phyloP scores from a whole-genome alignment of 345 rosid species.

The Eutrema yunnanense region DNA sequence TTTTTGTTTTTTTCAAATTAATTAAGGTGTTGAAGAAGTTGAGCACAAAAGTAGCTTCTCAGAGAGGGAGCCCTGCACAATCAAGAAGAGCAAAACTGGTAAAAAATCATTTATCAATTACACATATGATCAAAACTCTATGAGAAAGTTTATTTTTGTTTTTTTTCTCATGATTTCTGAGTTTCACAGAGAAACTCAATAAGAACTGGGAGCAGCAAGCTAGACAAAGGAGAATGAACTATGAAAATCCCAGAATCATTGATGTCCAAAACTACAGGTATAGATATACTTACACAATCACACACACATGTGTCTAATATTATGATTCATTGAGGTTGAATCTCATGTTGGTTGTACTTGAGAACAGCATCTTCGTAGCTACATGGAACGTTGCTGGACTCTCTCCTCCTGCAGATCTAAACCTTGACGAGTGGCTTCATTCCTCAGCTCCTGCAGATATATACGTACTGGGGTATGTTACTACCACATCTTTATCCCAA shows the following conservation, averaged over 20 bases:
- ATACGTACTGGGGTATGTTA: constrained; percentile 82
- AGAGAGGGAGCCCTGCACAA: constrained; percentile 65
- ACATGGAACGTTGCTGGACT: constrained; percentile 99
- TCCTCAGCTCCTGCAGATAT: constrained; percentile 96
- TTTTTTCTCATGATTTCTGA: background rate
- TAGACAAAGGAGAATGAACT: constrained; percentile 77
- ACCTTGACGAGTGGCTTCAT: constrained; percentile 93
- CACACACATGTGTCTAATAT: background rate
- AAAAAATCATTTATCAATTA: background rate
- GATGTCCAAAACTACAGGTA: constrained; percentile 97
- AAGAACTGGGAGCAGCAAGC: constrained; percentile 61
- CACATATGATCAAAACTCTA: background rate
- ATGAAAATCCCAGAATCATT: constrained; percentile 85
- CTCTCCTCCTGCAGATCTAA: constrained; percentile 78
- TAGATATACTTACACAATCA: background rate
- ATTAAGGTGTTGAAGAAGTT: constrained; percentile 61
- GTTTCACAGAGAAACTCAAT: constrained; percentile 65
- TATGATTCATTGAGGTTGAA: background rate
- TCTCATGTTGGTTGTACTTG: constrained; percentile 13
- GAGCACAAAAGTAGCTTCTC: constrained; percentile 73
- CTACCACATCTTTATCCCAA: background rate
- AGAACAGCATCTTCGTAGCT: constrained; percentile 77
- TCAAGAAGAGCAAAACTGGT: constrained; percentile 95
- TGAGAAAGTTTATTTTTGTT: background rate
- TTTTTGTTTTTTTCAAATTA: background rate